Evolutionary conservation across 495 filamentous ascomycete species (phyloP), one percentile per base, ranked within the genome.

Genomic region (Aspergillus taichungensis): DNA sequence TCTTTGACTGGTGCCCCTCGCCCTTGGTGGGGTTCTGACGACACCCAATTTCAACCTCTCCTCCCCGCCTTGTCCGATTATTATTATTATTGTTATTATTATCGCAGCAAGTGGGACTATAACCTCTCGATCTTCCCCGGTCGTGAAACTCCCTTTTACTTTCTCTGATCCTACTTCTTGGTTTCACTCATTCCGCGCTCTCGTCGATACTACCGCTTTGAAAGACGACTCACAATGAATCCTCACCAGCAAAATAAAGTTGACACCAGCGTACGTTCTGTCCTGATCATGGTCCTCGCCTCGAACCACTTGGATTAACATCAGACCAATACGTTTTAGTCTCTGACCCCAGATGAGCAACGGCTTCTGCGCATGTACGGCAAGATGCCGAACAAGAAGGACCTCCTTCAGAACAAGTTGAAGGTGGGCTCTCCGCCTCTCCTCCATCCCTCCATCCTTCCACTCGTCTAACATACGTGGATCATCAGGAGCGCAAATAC

Each of bases 221-320:
- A 4, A 24, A 49, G 48, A 49, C 27, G 41, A 39, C 52, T 57
- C 66, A 78, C 42, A 53, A 94, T 98, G 87, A 95, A 95, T 67
- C 92, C 92, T 50, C 86, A 88, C 61, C 87, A 95, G 73, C 84
- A 88, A 72, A 95, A 95, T 75, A 97, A 98, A 73, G 72, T 96
- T 50, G 91, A 98, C 67, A 77, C 95, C 68, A 88, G 75, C 73
- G 92, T 96, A 62, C 73, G 88, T 76, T 40, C 40, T 31, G 43
- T 45, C 39, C 45, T 36, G 43, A 38, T n/a, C 34, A 44, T 5
- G 13, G 34, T 34, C 43, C 45, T 32, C 31, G 40, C 43, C 40
- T 14, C 45, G 40, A 32, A 10, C 47, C 29, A 48, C 50, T 51
- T 31, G 38, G 46, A 14, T 34, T 28, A 57, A 33, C 47, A 39